These are phyloP conservation scores for Coniella lustricola DNA, from an alignment of 2,329 filamentous ascomycete genomes.

Conservation along the genomic window DNA sequence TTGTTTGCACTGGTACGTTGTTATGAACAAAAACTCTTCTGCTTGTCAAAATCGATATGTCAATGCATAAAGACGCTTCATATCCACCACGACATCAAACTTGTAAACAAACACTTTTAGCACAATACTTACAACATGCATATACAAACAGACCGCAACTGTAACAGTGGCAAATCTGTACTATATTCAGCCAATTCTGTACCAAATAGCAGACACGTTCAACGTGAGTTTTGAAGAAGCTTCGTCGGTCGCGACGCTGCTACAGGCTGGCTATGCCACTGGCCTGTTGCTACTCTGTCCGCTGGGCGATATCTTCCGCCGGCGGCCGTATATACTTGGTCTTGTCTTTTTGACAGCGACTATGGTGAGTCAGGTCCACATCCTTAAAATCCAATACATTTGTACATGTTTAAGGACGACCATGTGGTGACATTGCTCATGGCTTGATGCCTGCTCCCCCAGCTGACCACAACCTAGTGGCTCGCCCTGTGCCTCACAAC, in stretches of 20 bases:
- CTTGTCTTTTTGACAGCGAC: conserved; percentile 63
- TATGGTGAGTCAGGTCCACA: conserved; percentile 42
- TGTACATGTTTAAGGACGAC: too few species aligned
- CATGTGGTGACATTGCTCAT: too few species aligned
- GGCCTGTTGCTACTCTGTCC: conserved; percentile 71
- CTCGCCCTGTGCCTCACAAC: conserved; percentile 64
- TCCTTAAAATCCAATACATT: not conserved
- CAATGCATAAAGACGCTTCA: too few species aligned
- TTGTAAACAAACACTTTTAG: too few species aligned
- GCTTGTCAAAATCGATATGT: too few species aligned
- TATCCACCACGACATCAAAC: too few species aligned
- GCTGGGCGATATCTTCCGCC: conserved; percentile 60
- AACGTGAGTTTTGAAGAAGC: conserved; percentile 62
- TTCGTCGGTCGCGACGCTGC: conserved; percentile 62
- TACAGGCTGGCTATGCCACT: conserved; percentile 72
- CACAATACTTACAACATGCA: not conserved
- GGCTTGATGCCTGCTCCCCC: not conserved
- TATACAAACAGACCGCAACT: conserved; percentile 37
- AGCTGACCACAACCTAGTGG: conserved; percentile 35
- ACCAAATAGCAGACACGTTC: conserved; percentile 66
- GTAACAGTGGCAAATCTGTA: conserved; percentile 77
- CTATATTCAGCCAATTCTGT: conserved; percentile 74
- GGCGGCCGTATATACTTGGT: conserved; percentile 61
- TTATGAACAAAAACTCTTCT: too few species aligned
- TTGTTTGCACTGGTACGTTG: conserved; percentile 57